A percentile compares a stretch with the other conserved stretches of the same genome.
phyloP scores from a whole-genome alignment of 1,284 basidiomycete species.

The Grifola frondosa region DNA sequence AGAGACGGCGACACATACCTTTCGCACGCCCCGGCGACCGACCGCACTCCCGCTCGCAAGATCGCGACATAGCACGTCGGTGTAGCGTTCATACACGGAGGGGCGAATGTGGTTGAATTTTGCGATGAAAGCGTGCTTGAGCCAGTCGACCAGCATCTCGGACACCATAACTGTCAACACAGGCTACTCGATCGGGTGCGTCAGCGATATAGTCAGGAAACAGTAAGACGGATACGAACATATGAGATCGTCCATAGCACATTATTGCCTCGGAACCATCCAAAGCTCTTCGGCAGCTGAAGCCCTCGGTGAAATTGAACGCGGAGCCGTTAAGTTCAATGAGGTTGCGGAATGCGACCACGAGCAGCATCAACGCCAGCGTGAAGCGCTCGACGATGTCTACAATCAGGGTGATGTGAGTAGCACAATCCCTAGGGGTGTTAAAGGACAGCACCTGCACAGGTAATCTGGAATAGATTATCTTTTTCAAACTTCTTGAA shows the following conservation, averaged over 20 bases:
- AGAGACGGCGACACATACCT: conserved; percentile 43
- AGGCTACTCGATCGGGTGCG: no score
- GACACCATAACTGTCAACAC: conserved; percentile 89
- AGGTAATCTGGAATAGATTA: conserved; percentile 98
- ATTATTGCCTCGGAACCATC: conserved; percentile 77
- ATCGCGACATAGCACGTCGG: conserved; percentile 94
- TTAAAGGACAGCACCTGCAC: conserved; percentile 63
- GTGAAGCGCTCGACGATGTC: conserved; percentile 99
- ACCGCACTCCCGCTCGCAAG: conserved; percentile 80
- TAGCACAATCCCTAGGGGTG: not conserved
- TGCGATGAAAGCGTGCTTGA: conserved; percentile 99
- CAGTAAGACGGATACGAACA: conserved; percentile 50
- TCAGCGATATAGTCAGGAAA: no score
- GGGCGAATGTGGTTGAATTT: conserved; percentile 97
- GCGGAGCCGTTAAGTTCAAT: conserved; percentile 93
- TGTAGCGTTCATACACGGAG: conserved; percentile 93
- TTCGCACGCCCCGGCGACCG: conserved; percentile 63
- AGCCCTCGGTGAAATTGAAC: conserved; percentile 71
- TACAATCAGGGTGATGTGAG: conserved; percentile 28
- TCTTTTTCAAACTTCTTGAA: conserved; percentile 99
- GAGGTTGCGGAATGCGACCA: conserved; percentile 93
- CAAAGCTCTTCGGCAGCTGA: conserved; percentile 82
- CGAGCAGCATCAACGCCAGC: conserved; percentile 85
- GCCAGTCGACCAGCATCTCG: conserved; percentile 97
- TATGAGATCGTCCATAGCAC: conserved; percentile 90